Base-by-base conservation (phyloP, 2,329 filamentous ascomycete species). In the Talaromyces sp. region DNA sequence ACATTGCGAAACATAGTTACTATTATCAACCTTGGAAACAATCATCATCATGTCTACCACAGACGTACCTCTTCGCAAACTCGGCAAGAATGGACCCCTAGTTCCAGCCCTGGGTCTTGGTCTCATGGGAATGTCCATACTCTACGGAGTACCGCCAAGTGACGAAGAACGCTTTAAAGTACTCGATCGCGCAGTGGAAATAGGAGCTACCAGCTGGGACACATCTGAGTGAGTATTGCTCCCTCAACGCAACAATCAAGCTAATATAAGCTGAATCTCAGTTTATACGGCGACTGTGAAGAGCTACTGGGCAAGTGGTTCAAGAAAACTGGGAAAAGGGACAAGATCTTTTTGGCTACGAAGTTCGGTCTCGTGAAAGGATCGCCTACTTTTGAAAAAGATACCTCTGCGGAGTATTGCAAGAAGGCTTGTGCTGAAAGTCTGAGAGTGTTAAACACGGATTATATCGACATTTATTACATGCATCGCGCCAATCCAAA, bases 321-420 rank as follows among this genome's bases (percentile, higher is more conserved):
- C 40, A 52, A 31, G 22, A 39, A 40, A 5, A 35, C 56, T 15
- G 56, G 56, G 9, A 58, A 58, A 22, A 39, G 56, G 10, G 48
- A 77, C 19, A 66, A 81, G 46, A 77, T 83, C 60, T 81, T 83
- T 64, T 69, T 84, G 1, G 78, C 78, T 1, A 80, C 79, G 11
- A 83, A 83, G 60, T 82, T 81, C 60, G 80, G 70, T 15, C 59
- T 70, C 69, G 62, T 52, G 5, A 13, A 51, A 56, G 1, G 41
- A 59, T 7, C 53, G 62, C 39, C 60, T 55, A 1, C 60, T 59
- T 59, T 55, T 8, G 61, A 62, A 10, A 62, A 75, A 15, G 65
- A 76, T 57, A 73, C 69, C 31, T 72, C 69, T 4, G 70, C 73
- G 0, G 76, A 31, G 10, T 53, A 58, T 31, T 46, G 39, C 56